Evolutionary conservation across 768 basidiomycete species (phyloP).

Genomic region (Boletus sp.): DNA sequence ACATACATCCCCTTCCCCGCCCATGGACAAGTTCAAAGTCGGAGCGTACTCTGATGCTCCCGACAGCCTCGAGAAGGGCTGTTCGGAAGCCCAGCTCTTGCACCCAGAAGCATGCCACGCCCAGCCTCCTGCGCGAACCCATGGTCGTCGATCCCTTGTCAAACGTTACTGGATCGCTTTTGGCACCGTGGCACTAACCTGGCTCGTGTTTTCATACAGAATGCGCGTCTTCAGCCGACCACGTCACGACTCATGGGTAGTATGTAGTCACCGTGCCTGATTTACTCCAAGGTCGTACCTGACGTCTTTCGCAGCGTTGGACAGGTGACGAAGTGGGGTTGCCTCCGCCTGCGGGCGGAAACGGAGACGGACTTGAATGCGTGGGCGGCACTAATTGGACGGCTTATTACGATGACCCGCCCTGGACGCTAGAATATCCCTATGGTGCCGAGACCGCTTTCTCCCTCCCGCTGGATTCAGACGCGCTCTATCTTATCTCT

Average conservation of each 20-base stretch:
- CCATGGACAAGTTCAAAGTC: slow-evolving; percentile 17
- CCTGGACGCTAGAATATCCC: slow-evolving; percentile 20
- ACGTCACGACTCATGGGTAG: slow-evolving; percentile 9
- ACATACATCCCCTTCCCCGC: not conserved
- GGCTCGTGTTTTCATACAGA: slow-evolving; percentile 11
- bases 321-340: not conserved
- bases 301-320: slow-evolving; percentile 10
- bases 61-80: slow-evolving; percentile 21
- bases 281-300: not conserved
- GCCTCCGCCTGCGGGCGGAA: not conserved
- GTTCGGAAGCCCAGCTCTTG: slow-evolving; percentile 1
- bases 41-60: slow-evolving; percentile 2
- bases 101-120: not conserved
- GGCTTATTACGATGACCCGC: slow-evolving; percentile 22
- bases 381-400: slow-evolving; percentile 22
- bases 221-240: not conserved
- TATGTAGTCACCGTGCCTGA: not conserved
- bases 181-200: slow-evolving; percentile 8
- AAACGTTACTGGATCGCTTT: slow-evolving; percentile 12
- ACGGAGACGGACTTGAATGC: slow-evolving; percentile 8
- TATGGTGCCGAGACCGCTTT: slow-evolving; percentile 28
- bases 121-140: not conserved
- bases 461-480: slow-evolving; percentile 31
- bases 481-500: slow-evolving; percentile 31
- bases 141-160: not conserved